Evolutionary conservation across 495 filamentous ascomycete species (phyloP).

Genomic region (Neurospora terricola): DNA sequence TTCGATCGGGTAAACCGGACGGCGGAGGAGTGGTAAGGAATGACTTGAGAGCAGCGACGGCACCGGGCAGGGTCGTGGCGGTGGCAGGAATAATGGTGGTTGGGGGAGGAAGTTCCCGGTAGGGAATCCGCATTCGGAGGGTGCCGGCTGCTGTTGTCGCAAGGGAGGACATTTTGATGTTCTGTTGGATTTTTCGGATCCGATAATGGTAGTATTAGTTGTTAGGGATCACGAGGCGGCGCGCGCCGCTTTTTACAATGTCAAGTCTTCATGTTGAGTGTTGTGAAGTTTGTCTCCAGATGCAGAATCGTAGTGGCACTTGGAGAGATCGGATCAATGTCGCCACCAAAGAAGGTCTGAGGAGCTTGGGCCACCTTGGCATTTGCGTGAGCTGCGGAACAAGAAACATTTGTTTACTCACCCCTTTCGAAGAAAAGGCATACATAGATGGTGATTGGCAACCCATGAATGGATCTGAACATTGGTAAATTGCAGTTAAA

Average conservation of each 20-base stretch:
- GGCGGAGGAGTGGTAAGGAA: constrained; percentile 58
- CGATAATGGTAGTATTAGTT: not conserved
- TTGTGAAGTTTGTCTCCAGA: not conserved
- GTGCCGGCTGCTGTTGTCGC: constrained; percentile 30
- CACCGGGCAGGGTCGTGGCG: constrained; percentile 59
- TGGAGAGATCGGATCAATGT: not conserved
- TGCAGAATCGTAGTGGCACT: not conserved
- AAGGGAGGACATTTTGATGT: constrained; percentile 42
- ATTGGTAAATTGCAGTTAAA: no score
- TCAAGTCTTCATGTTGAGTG: not conserved
- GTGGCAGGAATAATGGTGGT: constrained; percentile 62
- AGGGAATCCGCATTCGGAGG: constrained; percentile 69
- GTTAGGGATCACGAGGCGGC: not conserved
- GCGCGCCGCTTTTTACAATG: not conserved
- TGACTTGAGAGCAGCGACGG: constrained; percentile 59
- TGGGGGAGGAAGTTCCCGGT: constrained; percentile 72
- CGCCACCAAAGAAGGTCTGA: not conserved
- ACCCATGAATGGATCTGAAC: no score
- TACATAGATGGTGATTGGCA: no score
- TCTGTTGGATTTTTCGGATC: not conserved
- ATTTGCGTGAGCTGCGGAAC: not conserved
- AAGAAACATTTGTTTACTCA: not conserved
- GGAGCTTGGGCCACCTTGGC: not conserved
- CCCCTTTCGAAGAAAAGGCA: not conserved
- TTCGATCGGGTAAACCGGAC: constrained; percentile 30